Base-by-base conservation (phyloP, 441 rosid genomes). In the Capsella rubella region DNA sequence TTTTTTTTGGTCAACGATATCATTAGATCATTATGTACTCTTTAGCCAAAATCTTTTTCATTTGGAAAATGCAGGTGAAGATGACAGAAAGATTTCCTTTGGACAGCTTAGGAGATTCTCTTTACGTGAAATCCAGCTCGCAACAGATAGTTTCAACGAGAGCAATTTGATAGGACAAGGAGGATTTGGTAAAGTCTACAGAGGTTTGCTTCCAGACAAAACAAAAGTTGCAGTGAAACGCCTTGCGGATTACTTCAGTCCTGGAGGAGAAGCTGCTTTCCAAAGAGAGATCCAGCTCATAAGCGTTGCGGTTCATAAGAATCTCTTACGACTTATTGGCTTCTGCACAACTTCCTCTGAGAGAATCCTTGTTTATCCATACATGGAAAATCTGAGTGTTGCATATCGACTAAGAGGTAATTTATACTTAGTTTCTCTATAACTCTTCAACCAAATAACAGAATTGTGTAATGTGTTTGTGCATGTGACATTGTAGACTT, bases 361-460 rank as follows among this genome's bases (percentile, higher is more conserved):
- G 77, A 79, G 85, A 49, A 76, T 89, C 63, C 85, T 85, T 56
- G 85, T 84, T 42, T 84, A 83, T 74, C 86, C 84, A n/a, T 89
- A 81, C 80, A 83, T 85, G 85, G 84, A 79, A 7, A 83, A 85
- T 47, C 84, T 81, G 6, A 85, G 90, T 40, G 84, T 80, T 10
- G 86, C 87, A 28, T 83, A 78, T 31, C 74, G 72, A 66, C 75
- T 88, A 34, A 80, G 82, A 83, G 89, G 87, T 84, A 78, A 34
- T 8, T 18, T 11, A 16, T 6, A 7, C 2, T 27, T n/a, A 18
- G 39, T 7, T 18, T 66, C n/a, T 51, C 46, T 69, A 6, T 51
- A 12, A 8, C 40, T 80, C 43, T 40, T 57, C 10, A 42, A 42
- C 21, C 34, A 60, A 40, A 56, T 45, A 14, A 29, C 57, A 28